Evolutionary conservation across 805 yeast genomes (phyloP), one percentile per base, ranked within the genome.

Genomic region (Cyberlindnera bimundalis): DNA sequence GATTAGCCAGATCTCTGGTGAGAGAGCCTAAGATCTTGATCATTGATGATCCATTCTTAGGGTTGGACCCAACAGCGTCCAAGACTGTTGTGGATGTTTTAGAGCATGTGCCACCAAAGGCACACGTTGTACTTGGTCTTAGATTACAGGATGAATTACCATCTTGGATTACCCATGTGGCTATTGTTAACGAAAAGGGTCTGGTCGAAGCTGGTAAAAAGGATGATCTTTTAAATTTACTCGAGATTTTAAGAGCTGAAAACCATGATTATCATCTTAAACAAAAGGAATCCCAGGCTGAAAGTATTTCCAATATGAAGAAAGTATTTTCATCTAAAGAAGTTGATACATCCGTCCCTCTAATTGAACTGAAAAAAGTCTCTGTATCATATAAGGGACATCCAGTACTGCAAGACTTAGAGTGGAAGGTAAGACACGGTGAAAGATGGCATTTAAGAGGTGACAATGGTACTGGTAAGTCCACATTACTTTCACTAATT

Each of bases 41-140:
- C 5, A 71, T 91, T 15, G 98, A 93, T 60, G 98, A 93, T 54
- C 96, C 96, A 9, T 91, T 89, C 53, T 61, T 93, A 29, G 99
- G 98, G 0, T 67, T 91, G 14, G 99, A 91, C 55, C 93, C 96
- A 0, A 57, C 61, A 1, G 90, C 95, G 11, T 67, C 86, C 0
- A 45, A 61, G 1, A 62, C 73, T 7, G 86, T 91, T 15, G 76
- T 87, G 14, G 55, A 65, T 0, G 74, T 82, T 0, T 63, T 87
- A 38, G 46, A 53, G 7, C 51, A 56, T 3, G 53, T 78, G 12
- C 64, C 72, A 2, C 71, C 74, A 14, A 55, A 57, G 10, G 80
- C 84, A 2, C 65, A 78, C 20, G 71, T 87, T 7, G 76, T 88
- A 6, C 55, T 86, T 12, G 98, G 98, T 0, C 66, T 89, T 32